Base-by-base conservation (phyloP, 306 rosid genomes). In the Vigna radiata region DNA sequence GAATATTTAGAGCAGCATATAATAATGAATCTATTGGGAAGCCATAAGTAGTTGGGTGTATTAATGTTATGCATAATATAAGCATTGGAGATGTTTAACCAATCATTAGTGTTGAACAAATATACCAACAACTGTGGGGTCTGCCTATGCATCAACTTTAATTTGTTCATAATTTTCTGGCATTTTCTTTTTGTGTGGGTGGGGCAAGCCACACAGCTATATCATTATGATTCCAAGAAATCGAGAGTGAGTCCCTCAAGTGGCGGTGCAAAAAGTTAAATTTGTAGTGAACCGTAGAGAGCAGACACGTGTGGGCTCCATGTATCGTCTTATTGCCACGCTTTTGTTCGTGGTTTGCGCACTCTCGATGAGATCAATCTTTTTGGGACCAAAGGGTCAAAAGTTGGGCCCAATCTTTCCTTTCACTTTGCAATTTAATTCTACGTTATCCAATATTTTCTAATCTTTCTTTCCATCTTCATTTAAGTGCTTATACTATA, bases 201-300 rank as follows among this genome's bases (percentile, higher is more conserved):
- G 87, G 72, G 81, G 62, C 16, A 66, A 61, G 66, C 78, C 60
- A 72, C 81, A 72, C 17, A 50, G 44, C 33, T 64, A 11, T 53
- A 72, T 64, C 52, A 58, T 70, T 52, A 78, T 67, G 70, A 61
- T 72, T 47, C 36, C 15, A 68, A 65, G 27, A 56, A 68, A 7
- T 21, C 70, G 73, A 63, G 70, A 41, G 73, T 12, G 13, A 50
- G 27, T 10, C 19, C 4, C 7, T 17, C 39, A 8, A 58, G 63
- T 58, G 85, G 6, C 75, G 8, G 68, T 53, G 88, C 81, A 41
- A 41, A 81, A 81, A 77, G 81, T 82, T 81, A 67, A 75, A 14
- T 36, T 81, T 71, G 76, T 69, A 66, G 33, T 60, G 54, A 72
- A 52, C 13, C 72, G n/a, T 23, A 60, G 9, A 13, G 50, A 19